These are phyloP conservation scores for Adansonia madagascariensis DNA, from an alignment of 441 rosid genomes.

Conservation along the genomic window DNA sequence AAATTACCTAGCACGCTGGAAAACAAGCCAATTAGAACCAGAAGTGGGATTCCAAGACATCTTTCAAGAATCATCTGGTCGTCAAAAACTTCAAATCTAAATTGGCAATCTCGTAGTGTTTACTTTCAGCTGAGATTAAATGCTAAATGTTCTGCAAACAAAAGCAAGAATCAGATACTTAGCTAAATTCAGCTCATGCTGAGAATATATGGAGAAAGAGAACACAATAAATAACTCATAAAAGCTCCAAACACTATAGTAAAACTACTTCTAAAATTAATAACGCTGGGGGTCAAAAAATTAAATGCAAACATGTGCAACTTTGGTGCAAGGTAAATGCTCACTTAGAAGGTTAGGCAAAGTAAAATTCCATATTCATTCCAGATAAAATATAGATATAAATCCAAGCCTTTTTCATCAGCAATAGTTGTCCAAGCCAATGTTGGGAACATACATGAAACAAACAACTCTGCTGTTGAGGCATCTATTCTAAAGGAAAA, in stretches of 20 bases:
- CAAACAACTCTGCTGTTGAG: conserved; percentile 2
- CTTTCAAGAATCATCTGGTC: conserved; percentile 54
- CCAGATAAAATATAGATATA: neutral
- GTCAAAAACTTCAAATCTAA: conserved; percentile 10
- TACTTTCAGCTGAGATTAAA: conserved; percentile 29
- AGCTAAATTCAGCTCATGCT: neutral
- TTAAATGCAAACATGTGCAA: neutral
- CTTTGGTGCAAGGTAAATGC: neutral
- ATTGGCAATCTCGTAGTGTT: neutral
- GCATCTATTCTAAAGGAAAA: neutral
- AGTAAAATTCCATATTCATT: neutral
- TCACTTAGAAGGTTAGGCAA: neutral
- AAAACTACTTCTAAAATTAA: neutral
- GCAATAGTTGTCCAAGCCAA: neutral
- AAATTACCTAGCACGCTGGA: conserved; percentile 53
- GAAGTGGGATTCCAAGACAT: conserved; percentile 45
- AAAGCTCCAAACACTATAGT: neutral
- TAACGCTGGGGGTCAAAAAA: neutral
- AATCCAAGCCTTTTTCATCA: neutral
- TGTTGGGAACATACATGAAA: neutral
- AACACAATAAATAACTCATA: neutral
- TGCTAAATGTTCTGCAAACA: conserved; percentile 32
- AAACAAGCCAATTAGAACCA: conserved; percentile 50
- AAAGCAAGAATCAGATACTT: neutral
- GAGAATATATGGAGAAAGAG: neutral